phyloP scores from a whole-genome alignment of 345 rosid genomes.

The Laguncularia racemosa region DNA sequence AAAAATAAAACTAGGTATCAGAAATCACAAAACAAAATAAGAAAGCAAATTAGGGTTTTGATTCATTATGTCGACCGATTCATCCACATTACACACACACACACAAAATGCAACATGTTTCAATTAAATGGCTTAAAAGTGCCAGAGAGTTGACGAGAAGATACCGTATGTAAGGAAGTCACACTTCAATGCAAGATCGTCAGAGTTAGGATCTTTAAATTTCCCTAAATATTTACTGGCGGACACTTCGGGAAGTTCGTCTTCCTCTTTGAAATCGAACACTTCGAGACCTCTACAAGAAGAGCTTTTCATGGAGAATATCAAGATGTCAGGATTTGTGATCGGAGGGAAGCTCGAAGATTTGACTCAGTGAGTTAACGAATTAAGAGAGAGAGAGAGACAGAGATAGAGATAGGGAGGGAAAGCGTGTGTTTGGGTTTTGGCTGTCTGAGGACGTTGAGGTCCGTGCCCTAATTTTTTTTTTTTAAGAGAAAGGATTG shows the following conservation, averaged over 20 bases:
- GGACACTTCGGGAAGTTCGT: conserved; percentile 45
- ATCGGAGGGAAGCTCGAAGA: background rate
- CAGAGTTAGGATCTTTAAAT: conserved; percentile 53
- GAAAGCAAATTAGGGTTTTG: too few species aligned
- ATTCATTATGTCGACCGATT: too few species aligned
- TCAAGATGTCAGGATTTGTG: conserved; percentile 4
- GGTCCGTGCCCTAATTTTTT: too few species aligned
- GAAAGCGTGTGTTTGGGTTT: too few species aligned
- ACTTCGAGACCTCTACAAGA: conserved; percentile 26
- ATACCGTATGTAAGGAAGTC: conserved; percentile 47
- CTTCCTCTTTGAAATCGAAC: conserved; percentile 70
- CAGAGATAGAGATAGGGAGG: too few species aligned
- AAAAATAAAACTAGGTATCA: too few species aligned
- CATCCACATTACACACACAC: too few species aligned
- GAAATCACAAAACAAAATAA: too few species aligned
- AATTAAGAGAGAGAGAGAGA: background rate
- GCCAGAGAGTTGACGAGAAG: conserved; percentile 11
- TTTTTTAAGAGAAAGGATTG: too few species aligned
- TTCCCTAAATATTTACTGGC: conserved; percentile 38
- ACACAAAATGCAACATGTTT: background rate
- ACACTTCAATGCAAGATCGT: conserved; percentile 32
- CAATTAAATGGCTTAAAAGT: background rate
- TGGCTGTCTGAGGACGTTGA: too few species aligned
- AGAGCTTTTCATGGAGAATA: conserved; percentile 38
- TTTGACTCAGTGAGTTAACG: background rate